Conservation (phyloP, 2,329 filamentous ascomycete genomes). For the Fusarium poae region DNA sequence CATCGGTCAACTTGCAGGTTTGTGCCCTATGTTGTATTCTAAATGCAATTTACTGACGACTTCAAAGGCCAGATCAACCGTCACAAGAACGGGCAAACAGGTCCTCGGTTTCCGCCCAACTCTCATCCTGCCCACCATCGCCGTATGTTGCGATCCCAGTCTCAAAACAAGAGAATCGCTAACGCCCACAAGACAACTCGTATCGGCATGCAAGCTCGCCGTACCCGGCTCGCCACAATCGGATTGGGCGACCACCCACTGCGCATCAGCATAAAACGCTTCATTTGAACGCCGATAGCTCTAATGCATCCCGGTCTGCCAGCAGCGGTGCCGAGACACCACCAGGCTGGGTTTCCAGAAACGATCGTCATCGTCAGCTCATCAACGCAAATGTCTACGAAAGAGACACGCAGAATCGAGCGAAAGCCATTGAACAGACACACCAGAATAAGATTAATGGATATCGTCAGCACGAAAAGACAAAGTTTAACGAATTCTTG, state of each 20-base stretch:
- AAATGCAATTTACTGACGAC: constrained; percentile 43
- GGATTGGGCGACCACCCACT: constrained; percentile 53
- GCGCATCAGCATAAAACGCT: constrained; percentile 67
- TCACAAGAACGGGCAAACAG: constrained; percentile 75
- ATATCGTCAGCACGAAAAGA: constrained; percentile 69
- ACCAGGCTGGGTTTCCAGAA: constrained; percentile 75
- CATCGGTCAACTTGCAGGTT: constrained; percentile 66
- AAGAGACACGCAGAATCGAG: constrained; percentile 75
- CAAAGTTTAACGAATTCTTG: constrained; percentile 62
- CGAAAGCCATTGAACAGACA: constrained; percentile 79
- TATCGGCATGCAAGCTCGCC: constrained; percentile 52
- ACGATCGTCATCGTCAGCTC: constrained; percentile 82
- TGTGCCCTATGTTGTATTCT: constrained; percentile 38
- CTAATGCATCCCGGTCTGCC: constrained; percentile 56
- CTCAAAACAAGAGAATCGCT: constrained; percentile 7
- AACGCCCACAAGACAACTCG: constrained; percentile 49
- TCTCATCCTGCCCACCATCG: constrained; percentile 52
- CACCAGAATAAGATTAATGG: constrained; percentile 68
- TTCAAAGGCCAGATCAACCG: constrained; percentile 80
- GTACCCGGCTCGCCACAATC: constrained; percentile 54
- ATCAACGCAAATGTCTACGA: constrained; percentile 86
- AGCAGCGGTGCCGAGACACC: constrained; percentile 52
- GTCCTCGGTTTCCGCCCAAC: constrained; percentile 50
- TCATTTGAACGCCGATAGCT: constrained; percentile 67
- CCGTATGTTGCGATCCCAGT: constrained; percentile 50